A percentile compares a stretch with the other conserved stretches of the same genome.
phyloP scores from a whole-genome alignment of 176 grass and related monocot genomes.

The Canna indica region DNA sequence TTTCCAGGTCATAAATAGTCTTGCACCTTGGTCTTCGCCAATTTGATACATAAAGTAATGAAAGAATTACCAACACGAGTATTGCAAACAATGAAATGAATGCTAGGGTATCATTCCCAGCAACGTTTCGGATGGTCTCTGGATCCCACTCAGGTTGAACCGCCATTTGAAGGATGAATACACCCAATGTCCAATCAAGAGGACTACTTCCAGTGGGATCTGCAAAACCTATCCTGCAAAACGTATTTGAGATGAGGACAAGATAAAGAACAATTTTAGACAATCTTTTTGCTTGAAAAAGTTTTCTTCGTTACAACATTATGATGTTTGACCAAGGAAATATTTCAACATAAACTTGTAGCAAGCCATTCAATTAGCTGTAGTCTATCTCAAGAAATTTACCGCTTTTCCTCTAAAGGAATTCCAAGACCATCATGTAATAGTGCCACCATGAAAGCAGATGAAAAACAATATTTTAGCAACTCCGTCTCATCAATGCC shows the following conservation, averaged over 20 bases:
- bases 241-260: not conserved
- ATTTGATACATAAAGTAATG: slow-evolving; percentile 2
- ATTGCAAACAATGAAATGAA: slow-evolving; percentile 9
- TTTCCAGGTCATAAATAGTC: slow-evolving; percentile 13
- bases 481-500: slow-evolving; percentile 9
- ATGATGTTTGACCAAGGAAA: not conserved
- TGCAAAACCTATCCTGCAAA: slow-evolving; percentile 6
- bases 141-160: not conserved
- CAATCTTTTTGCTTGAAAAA: not conserved
- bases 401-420: slow-evolving; percentile 11
- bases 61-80: not conserved
- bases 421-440: slow-evolving; percentile 10
- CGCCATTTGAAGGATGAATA: slow-evolving; percentile 1
- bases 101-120: not conserved
- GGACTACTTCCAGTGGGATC: not conserved
- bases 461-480: slow-evolving; percentile 14
- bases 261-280: not conserved
- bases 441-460: slow-evolving; percentile 8
- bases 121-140: not conserved
- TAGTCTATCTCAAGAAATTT: not conserved
- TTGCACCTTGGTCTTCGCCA: slow-evolving; percentile 11
- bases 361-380: not conserved
- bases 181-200: slow-evolving; percentile 8
- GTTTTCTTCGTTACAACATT: not conserved
- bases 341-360: not conserved